These are phyloP conservation scores for Apiospora aurea DNA, from an alignment of 2,329 filamentous ascomycete genomes.

Conservation along the genomic window DNA sequence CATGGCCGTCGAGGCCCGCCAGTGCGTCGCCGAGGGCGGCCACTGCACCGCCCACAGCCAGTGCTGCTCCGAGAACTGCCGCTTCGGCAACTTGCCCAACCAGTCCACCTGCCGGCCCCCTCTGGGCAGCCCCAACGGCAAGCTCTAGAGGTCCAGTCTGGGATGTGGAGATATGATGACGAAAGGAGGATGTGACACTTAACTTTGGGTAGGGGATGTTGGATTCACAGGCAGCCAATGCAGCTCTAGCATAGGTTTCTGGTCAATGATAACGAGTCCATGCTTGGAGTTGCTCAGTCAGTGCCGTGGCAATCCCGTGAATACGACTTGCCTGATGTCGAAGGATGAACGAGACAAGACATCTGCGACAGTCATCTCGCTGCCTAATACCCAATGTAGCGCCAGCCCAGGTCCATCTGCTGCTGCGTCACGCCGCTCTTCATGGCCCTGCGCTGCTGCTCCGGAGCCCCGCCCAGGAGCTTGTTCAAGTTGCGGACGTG, in stretches of 20 bases:
- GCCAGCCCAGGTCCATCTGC: conserved; percentile 37
- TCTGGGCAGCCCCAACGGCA: background rate
- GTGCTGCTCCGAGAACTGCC: conserved; percentile 4
- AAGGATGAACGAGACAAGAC: no score
- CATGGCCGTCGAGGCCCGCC: background rate
- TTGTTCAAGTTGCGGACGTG: conserved; percentile 34
- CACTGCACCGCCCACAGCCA: conserved; percentile 41
- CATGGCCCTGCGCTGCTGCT: conserved; percentile 32
- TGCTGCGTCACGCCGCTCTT: conserved; percentile 37
- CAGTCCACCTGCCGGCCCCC: conserved; percentile 10
- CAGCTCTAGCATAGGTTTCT: no score
- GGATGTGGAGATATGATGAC: background rate
- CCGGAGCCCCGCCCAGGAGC: conserved; percentile 32
- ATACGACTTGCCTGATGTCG: no score
- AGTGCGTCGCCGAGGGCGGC: background rate
- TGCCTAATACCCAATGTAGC: conserved; percentile 28
- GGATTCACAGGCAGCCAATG: background rate
- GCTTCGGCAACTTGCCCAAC: background rate
- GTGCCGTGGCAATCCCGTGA: no score
- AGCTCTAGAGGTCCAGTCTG: background rate
- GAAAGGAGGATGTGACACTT: background rate
- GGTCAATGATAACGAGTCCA: no score
- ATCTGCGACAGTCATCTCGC: no score
- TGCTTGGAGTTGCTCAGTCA: no score
- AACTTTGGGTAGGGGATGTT: background rate